A percentile compares a stretch with the other conserved stretches of the same genome.
These are phyloP conservation scores for Wickerhamomyces bovis DNA, from an alignment of 805 yeast genomes.

Conservation along the genomic window DNA sequence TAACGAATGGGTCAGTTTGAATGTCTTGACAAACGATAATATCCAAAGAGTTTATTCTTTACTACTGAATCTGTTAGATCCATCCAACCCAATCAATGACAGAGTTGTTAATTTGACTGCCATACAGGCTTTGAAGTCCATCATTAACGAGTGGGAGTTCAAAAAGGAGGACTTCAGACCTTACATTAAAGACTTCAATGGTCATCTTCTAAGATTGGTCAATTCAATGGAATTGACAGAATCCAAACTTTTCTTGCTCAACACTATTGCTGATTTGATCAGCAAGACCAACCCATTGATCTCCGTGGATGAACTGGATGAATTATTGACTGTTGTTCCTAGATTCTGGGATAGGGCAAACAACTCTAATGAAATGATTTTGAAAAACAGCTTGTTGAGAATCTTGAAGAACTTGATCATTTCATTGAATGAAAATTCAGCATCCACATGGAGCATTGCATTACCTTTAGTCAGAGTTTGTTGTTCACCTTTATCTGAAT, in stretches of 20 bases:
- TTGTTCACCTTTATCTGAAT: conserved; percentile 55
- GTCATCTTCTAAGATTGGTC: conserved; percentile 44
- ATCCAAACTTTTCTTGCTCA: conserved; percentile 66
- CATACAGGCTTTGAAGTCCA: conserved; percentile 56
- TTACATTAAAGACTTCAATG: conserved; percentile 47
- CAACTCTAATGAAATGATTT: conserved; percentile 36
- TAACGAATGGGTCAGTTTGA: conserved; percentile 72
- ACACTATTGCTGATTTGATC: conserved; percentile 58
- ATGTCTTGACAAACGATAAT: conserved; percentile 50
- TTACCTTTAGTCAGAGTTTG: conserved; percentile 58
- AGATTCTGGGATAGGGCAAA: conserved; percentile 64
- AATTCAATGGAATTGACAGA: conserved; percentile 55
- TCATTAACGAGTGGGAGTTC: conserved; percentile 86
- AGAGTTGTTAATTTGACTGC: conserved; percentile 77
- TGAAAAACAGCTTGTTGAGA: conserved; percentile 47
- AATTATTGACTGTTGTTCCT: conserved; percentile 58
- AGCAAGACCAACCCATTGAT: conserved; percentile 62
- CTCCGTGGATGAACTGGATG: conserved; percentile 42
- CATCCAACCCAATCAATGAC: conserved; percentile 49
- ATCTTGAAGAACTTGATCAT: conserved; percentile 49
- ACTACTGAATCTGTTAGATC: conserved; percentile 42
- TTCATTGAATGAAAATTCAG: conserved; percentile 49
- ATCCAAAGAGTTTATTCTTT: conserved; percentile 54
- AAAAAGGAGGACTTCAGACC: conserved; percentile 62
- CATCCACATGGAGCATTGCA: conserved; percentile 46